Base-by-base conservation (phyloP, 2,329 filamentous ascomycete genomes). In the Cladophialophora carrionii region DNA sequence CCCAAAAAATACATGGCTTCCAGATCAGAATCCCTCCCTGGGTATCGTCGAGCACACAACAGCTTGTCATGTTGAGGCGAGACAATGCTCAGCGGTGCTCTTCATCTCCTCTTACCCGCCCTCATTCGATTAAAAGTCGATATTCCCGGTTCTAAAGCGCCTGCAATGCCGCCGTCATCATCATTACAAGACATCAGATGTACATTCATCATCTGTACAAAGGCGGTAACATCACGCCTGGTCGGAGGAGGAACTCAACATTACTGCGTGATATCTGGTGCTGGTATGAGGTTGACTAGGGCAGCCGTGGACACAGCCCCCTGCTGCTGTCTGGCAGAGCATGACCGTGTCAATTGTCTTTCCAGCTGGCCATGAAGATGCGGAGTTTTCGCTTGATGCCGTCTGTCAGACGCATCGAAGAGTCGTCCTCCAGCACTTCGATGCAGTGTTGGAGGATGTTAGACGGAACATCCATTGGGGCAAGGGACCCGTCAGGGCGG, bases 341-440 rank as follows among this genome's bases (percentile, higher is more conserved):
- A 52, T 2, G 26, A 22, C 9, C 9, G 14, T 17, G 52, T 70
- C 62, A 70, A 48, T 49, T 61, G 56, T 71, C 68, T 52, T 71
- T 71, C 76, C 75, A 77, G 52, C 70, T 75, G 29, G 66, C 67
- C 43, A 71, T 65, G 48, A 77, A 69, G 4, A 78, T 78, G 64
- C 83, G 80, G 26, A 86, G 76, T 74, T 86, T 86, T 62, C 79
- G 78, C 48, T 80, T 78, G 64, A 85, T 83, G 8, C 84, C 84
- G 68, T 85, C 83, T 6, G 81, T 81, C 69, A 86, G 82, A 24
- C 82, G 78, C 53, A 81, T 82, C 37, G 82, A 77, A 14, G 80
- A 75, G 34, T 83, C 84, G 65, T 83, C 82, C 54, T 84, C 82
- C 60, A 86, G 77, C 52, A 85, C 74, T 52, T 83, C 81, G 66